Conservation (phyloP, 305 asterid species). For the Stenogyne calaminthoides region DNA sequence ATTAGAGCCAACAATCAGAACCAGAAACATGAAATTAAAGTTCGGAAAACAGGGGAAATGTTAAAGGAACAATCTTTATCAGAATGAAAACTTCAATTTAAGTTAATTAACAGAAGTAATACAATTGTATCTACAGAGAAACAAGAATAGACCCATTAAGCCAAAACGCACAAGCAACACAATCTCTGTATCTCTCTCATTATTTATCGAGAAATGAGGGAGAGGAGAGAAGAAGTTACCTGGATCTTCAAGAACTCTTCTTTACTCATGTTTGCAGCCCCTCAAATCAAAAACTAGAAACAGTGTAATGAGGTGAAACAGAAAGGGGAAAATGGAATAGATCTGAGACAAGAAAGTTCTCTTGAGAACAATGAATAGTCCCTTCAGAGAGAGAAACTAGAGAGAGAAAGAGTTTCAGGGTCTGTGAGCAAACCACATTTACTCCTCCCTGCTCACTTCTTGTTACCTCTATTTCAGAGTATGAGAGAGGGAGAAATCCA, state of each 20-base stretch:
- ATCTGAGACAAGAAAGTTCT: conserved; percentile 46
- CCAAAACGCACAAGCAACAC: conserved; percentile 11
- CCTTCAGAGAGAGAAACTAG: conserved; percentile 31
- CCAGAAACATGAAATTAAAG: conserved; percentile 29
- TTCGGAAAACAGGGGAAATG: background rate
- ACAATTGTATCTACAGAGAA: background rate
- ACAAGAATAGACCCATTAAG: conserved; percentile 22
- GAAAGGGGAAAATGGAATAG: conserved; percentile 36
- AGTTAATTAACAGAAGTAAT: conserved; percentile 1
- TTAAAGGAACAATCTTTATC: conserved; percentile 27
- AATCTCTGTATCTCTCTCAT: background rate
- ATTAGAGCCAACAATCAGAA: conserved; percentile 27
- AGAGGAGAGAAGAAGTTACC: conserved; percentile 44
- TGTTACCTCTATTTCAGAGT: conserved; percentile 67
- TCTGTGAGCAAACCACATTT: conserved; percentile 45
- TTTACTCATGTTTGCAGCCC: conserved; percentile 62
- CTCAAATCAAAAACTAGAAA: conserved; percentile 22
- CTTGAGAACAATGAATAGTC: conserved; percentile 28
- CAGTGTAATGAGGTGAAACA: conserved; percentile 35
- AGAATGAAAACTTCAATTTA: conserved; percentile 10
- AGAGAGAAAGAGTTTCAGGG: conserved; percentile 32
- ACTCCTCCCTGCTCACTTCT: conserved; percentile 37
- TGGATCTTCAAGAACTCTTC: conserved; percentile 97
- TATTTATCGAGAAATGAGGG: conserved; percentile 5
- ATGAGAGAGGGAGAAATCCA: conserved; percentile 19